Evolutionary conservation across 768 basidiomycete species (phyloP).

Genomic region (Ramaria sp.): DNA sequence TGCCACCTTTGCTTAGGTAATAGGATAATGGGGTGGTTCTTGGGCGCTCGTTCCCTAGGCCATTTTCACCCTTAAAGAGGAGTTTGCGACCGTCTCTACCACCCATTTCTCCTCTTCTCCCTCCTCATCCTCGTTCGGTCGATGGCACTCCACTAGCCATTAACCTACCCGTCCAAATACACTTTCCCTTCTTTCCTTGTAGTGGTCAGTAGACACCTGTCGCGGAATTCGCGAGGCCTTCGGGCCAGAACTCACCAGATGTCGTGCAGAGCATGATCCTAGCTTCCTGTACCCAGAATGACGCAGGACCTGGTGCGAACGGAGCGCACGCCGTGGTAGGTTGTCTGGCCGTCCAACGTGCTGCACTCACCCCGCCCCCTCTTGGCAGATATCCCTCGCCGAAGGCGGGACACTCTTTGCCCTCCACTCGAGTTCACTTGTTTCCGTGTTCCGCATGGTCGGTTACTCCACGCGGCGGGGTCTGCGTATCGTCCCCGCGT

Average conservation of each 20-base stretch:
- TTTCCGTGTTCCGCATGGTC: background rate
- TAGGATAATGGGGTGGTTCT: too few relatives aligned
- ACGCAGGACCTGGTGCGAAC: background rate
- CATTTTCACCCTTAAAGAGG: too few relatives aligned
- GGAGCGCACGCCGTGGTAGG: background rate
- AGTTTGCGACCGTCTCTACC: background rate
- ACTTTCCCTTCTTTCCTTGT: conserved; percentile 5
- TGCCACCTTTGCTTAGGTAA: too few relatives aligned
- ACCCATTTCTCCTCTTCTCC: background rate
- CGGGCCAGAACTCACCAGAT: conserved; percentile 8
- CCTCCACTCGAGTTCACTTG: background rate
- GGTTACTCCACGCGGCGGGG: background rate
- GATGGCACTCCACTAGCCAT: conserved; percentile 8
- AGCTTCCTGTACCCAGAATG: background rate
- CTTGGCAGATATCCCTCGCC: background rate
- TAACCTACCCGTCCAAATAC: background rate
- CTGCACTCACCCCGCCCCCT: background rate
- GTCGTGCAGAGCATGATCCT: conserved; percentile 6
- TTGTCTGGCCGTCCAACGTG: background rate
- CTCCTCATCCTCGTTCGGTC: background rate
- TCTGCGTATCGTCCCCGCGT: background rate
- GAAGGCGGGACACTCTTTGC: background rate
- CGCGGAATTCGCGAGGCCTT: conserved; percentile 11
- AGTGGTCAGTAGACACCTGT: conserved; percentile 6
- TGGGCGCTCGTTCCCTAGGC: too few relatives aligned